Percentiles rank a stretch among this genome's conserved stretches.
These are phyloP conservation scores for Pulveroboletus sp. DNA, from an alignment of 768 basidiomycete species.

Conservation along the genomic window DNA sequence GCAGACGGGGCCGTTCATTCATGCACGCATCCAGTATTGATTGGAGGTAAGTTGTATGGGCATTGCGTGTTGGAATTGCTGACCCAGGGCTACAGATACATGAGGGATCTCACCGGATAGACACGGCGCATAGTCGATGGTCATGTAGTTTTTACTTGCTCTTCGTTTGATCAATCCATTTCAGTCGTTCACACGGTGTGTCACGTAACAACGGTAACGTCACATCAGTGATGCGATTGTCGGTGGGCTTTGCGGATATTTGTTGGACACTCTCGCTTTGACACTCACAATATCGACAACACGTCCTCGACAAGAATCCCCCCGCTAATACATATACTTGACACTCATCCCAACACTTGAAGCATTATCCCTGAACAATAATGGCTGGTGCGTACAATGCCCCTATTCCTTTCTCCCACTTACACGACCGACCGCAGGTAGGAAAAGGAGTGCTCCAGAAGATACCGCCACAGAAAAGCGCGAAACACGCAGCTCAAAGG, in stretches of 20 bases:
- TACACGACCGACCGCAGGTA: constrained; percentile 26
- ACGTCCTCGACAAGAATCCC: too few species aligned
- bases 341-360: too few species aligned
- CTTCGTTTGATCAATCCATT: constrained; percentile 27
- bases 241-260: constrained; percentile 24
- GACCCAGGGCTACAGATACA: constrained; percentile 7
- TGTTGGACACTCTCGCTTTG: constrained; percentile 23
- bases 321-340: too few species aligned
- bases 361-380: too few species aligned
- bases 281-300: not conserved
- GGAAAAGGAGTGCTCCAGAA: constrained; percentile 46
- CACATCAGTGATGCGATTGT: constrained; percentile 19
- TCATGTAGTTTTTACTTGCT: constrained; percentile 27
- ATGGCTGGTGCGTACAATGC: constrained; percentile 30
- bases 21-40: constrained; percentile 12
- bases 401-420: constrained; percentile 13
- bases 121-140: constrained; percentile 13
- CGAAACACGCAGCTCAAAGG: constrained; percentile 48
- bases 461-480: constrained; percentile 26
- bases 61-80: not conserved
- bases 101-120: constrained; percentile 11
- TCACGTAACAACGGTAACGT: constrained; percentile 41
- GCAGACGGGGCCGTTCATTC: constrained; percentile 6
- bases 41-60: constrained; percentile 17
- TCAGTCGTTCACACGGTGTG: constrained; percentile 6